Conservation (phyloP, 1,284 basidiomycete genomes). For the Sporisorium iseilematis-ciliati region DNA sequence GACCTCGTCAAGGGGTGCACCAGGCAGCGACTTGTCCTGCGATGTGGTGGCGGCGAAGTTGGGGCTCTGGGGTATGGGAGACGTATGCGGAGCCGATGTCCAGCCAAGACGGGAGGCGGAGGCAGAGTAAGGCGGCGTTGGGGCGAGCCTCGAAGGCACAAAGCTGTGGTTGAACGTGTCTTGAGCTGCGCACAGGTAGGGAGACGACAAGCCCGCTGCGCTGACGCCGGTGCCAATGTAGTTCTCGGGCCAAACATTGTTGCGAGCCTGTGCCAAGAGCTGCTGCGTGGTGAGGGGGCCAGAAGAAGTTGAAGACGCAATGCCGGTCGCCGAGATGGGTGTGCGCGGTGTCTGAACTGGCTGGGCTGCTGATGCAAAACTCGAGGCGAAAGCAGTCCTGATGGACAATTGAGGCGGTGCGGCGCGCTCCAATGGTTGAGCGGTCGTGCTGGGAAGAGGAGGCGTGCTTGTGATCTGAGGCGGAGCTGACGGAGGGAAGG, state of each 20-base stretch:
- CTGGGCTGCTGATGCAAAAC: conserved; percentile 3
- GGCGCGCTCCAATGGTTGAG: conserved; percentile 8
- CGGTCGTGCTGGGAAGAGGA: conserved; percentile 13
- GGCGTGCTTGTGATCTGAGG: conserved; percentile 15
- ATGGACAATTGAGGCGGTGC: conserved; percentile 6
- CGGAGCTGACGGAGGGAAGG: conserved; percentile 25
- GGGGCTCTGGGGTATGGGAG: conserved; percentile 22
- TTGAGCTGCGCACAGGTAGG: conserved; percentile 20
- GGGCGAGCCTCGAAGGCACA: conserved; percentile 33
- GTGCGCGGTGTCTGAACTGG: conserved; percentile 10
- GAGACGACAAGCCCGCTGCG: conserved; percentile 35
- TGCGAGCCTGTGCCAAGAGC: conserved; percentile 42
- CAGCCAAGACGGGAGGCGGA: conserved; percentile 15
- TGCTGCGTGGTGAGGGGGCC: conserved; percentile 47
- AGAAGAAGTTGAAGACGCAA: conserved; percentile 2
- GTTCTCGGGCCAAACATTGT: conserved; percentile 49
- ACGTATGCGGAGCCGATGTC: conserved; percentile 23
- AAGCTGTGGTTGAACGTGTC: conserved; percentile 33
- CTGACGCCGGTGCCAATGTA: conserved; percentile 41
- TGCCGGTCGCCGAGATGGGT: conserved; percentile 6
- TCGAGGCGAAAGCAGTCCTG: conserved; percentile 14
- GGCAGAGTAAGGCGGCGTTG: conserved; percentile 22
- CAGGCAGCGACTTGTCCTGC: conserved; percentile 31
- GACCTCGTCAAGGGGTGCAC: conserved; percentile 2
- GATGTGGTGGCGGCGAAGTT: not conserved